Evolutionary conservation across 257 asterid genomes (phyloP).

Genomic region (Ballota nigra): DNA sequence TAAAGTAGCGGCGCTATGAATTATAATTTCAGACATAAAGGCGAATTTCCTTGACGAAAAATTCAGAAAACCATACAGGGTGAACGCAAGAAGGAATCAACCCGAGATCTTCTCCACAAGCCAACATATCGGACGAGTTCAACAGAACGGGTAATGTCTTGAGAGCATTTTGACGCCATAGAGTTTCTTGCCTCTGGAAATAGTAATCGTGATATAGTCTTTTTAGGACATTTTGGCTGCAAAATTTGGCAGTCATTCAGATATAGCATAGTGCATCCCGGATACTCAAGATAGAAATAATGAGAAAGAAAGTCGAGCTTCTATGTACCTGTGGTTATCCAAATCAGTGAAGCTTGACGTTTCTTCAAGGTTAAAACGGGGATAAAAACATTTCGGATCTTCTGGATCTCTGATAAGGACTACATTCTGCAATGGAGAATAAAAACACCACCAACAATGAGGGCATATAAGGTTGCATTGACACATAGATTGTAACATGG

Average conservation of each 20-base stretch:
- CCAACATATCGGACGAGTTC: slow-evolving; percentile 97
- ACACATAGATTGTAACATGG: too few species aligned
- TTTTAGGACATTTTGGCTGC: slow-evolving; percentile 79
- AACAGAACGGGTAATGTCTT: slow-evolving; percentile 90
- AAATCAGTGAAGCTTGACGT: slow-evolving; percentile 66
- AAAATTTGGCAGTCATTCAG: slow-evolving; percentile 20
- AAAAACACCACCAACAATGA: too few species aligned
- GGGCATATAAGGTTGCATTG: too few species aligned
- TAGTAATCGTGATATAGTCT: slow-evolving; percentile 86
- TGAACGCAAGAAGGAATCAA: slow-evolving; percentile 91
- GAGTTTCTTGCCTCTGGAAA: slow-evolving; percentile 84
- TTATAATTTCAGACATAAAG: background rate
- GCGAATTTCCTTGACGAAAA: background rate
- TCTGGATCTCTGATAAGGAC: slow-evolving; percentile 89
- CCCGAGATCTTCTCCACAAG: slow-evolving; percentile 99
- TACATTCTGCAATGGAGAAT: slow-evolving; percentile 53
- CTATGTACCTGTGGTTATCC: slow-evolving; percentile 69
- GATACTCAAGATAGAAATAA: background rate
- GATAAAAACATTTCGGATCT: slow-evolving; percentile 70
- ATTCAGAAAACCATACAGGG: slow-evolving; percentile 56
- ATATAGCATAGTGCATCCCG: too few species aligned
- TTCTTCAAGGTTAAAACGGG: slow-evolving; percentile 95
- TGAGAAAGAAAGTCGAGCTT: background rate
- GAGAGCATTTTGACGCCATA: slow-evolving; percentile 92
- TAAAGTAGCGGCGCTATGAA: slow-evolving; percentile 15